Conservation (phyloP, 169 alveolate species). For the Cyclospora cayetanensis region DNA sequence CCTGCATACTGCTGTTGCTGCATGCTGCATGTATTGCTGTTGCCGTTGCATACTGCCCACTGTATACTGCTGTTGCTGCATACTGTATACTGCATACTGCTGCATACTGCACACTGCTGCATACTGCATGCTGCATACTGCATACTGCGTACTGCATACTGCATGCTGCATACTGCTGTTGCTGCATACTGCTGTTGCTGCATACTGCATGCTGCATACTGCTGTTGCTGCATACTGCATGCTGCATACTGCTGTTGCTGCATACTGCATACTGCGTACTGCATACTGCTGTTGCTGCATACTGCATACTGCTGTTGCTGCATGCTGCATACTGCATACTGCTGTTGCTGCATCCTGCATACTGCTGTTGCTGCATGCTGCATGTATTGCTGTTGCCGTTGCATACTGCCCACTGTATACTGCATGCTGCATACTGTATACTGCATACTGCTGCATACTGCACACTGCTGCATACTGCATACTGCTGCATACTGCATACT, state of each 20-base stretch:
- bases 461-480: no score
- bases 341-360: no score
- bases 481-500: no score
- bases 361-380: conserved; percentile 31
- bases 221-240: background rate
- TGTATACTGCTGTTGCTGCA: conserved; percentile 16
- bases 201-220: background rate
- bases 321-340: conserved; percentile 38
- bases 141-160: no score
- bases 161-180: no score
- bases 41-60: conserved; percentile 9
- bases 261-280: background rate
- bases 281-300: background rate
- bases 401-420: no score
- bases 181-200: background rate
- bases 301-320: background rate
- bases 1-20: background rate
- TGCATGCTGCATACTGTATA: background rate
- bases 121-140: background rate
- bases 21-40: background rate
- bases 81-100: no score
- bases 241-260: no score
- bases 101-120: background rate
- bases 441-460: background rate
- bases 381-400: no score